phyloP scores from a whole-genome alignment of 2,329 filamentous ascomycete genomes.

The Paracamarosporium sp. region DNA sequence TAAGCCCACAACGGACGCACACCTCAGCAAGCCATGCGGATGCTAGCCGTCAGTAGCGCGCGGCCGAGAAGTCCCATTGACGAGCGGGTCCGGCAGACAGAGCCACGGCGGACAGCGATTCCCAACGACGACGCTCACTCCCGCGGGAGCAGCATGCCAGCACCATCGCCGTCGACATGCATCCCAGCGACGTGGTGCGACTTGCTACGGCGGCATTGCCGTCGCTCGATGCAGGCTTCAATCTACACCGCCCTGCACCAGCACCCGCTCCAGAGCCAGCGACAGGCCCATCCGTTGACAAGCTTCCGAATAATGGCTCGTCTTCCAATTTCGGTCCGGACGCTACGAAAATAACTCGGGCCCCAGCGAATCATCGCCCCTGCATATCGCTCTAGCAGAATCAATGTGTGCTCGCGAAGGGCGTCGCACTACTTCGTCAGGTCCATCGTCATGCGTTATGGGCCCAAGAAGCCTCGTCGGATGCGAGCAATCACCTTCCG shows the following conservation, averaged over 20 bases:
- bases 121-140: background rate
- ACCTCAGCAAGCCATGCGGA: conserved; percentile 14
- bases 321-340: conserved; percentile 12
- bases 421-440: background rate
- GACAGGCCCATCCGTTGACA: conserved; percentile 9
- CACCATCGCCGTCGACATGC: too few relatives aligned
- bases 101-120: background rate
- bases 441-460: background rate
- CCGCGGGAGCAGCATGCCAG: background rate
- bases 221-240: background rate
- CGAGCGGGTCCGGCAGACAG: background rate
- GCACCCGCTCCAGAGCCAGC: conserved; percentile 10
- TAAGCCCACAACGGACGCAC: conserved; percentile 11
- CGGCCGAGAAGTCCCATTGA: conserved; percentile 8
- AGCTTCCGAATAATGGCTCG: conserved; percentile 20
- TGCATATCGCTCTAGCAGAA: background rate
- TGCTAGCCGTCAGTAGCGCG: conserved; percentile 7
- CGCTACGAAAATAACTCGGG: conserved; percentile 16
- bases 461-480: too few relatives aligned
- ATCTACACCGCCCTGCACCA: conserved; percentile 1
- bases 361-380: conserved; percentile 1
- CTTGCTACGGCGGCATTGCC: background rate
- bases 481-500: background rate
- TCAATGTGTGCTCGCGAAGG: background rate
- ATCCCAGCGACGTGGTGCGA: background rate